Conservation (phyloP, 2,329 filamentous ascomycete species). For the Penicillium frequentans region DNA sequence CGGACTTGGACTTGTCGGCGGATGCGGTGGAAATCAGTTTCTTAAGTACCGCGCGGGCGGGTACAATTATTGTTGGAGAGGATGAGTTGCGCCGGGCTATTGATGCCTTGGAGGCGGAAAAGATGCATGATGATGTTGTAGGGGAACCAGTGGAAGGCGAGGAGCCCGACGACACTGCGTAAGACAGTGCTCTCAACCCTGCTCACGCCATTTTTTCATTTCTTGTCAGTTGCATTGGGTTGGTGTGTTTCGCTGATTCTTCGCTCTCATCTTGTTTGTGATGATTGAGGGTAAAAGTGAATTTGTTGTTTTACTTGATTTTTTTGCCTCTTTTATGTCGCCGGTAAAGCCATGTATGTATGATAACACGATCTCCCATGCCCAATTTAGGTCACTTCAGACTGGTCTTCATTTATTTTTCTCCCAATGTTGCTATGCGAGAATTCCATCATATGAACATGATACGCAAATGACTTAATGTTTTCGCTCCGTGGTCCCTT, state of each 20-base stretch:
- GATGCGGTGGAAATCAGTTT: conserved; percentile 77
- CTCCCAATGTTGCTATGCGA: not conserved
- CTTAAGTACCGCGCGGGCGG: conserved; percentile 81
- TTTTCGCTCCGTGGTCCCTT: no score
- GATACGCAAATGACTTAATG: not conserved
- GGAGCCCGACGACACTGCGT: not conserved
- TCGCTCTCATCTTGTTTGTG: not conserved
- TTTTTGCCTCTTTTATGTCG: not conserved
- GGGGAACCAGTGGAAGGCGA: not conserved
- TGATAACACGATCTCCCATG: conserved; percentile 1
- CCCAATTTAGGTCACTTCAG: not conserved
- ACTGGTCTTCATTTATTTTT: not conserved
- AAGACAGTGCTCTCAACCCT: not conserved
- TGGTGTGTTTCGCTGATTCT: not conserved
- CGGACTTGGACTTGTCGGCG: conserved; percentile 29
- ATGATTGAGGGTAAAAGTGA: not conserved
- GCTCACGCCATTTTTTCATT: not conserved
- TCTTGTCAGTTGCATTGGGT: not conserved
- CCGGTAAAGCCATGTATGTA: not conserved
- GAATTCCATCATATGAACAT: not conserved
- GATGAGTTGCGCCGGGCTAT: conserved; percentile 74
- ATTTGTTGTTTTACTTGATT: not conserved
- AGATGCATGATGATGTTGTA: conserved; percentile 2
- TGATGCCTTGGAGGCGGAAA: conserved; percentile 59
- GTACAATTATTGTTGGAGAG: conserved; percentile 80